Conservation (phyloP, 192 early-diverging fungal genomes). For the Allomyces macrogynus region DNA sequence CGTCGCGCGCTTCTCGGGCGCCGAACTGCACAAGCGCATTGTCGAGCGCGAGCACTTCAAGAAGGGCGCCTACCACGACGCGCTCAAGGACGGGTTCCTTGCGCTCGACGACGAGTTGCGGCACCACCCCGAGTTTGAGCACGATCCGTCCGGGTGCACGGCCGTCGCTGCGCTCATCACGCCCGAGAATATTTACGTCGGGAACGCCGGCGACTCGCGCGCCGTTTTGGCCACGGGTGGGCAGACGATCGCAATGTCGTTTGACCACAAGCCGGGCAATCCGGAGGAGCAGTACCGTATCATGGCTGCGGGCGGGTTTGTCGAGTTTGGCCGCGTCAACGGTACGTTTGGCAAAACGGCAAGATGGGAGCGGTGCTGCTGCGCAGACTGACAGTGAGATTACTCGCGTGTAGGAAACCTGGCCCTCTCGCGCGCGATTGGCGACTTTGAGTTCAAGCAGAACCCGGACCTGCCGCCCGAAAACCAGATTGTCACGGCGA, state of each 20-base stretch:
- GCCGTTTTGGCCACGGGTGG: slow-evolving; percentile 67
- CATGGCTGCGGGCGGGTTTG: slow-evolving; percentile 77
- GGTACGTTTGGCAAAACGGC: slow-evolving; percentile 29
- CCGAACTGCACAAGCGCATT: slow-evolving; percentile 52
- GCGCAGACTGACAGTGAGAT: neutral
- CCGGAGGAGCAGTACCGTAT: slow-evolving; percentile 70
- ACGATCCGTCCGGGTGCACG: slow-evolving; percentile 89
- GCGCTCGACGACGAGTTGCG: slow-evolving; percentile 55
- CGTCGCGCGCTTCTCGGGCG: slow-evolving; percentile 69
- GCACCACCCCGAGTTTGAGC: slow-evolving; percentile 45
- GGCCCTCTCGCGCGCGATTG: slow-evolving; percentile 88
- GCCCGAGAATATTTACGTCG: slow-evolving; percentile 53
- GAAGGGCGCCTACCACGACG: slow-evolving; percentile 44
- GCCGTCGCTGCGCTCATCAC: slow-evolving; percentile 74
- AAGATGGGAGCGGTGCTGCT: no score
- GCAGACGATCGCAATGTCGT: slow-evolving; percentile 52
- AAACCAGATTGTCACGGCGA: slow-evolving; percentile 81
- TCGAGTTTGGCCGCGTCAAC: slow-evolving; percentile 96
- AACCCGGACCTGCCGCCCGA: slow-evolving; percentile 53
- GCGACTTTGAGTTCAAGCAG: slow-evolving; percentile 98
- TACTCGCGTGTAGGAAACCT: slow-evolving; percentile 60
- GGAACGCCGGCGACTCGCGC: slow-evolving; percentile 92
- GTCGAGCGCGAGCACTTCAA: slow-evolving; percentile 36
- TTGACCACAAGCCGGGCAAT: slow-evolving; percentile 91
- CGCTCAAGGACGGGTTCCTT: slow-evolving; percentile 71